Percentiles rank a stretch among this genome's conserved stretches.
Conservation (phyloP, 208 protist genomes). For the Leishmania guyanensis region DNA sequence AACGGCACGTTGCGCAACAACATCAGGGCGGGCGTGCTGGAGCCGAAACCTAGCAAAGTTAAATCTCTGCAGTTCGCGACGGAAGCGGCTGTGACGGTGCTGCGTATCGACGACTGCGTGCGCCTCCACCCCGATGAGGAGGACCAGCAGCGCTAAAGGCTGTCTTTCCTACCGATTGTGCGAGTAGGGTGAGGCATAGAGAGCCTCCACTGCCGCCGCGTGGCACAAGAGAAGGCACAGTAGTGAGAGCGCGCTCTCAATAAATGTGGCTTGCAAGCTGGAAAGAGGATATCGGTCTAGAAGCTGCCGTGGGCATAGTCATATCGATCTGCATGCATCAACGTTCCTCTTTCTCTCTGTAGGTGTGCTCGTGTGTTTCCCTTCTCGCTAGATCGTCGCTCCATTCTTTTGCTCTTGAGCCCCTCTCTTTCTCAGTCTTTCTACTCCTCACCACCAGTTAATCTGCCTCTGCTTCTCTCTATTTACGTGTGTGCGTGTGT, state of each 20-base stretch:
- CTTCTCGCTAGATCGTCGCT: not conserved
- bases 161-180: not conserved
- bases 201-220: not conserved
- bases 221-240: not conserved
- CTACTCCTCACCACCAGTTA: not conserved
- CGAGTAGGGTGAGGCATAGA: not conserved
- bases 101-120: constrained; percentile 99
- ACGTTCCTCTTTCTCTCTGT: not conserved
- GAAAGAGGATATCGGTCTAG: not conserved
- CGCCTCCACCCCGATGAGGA: constrained; percentile 94
- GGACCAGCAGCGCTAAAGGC: constrained; percentile 27
- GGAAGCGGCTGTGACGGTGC: constrained; percentile 99
- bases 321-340: not conserved
- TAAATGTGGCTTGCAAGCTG: not conserved
- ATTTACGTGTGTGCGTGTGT: too few relatives aligned
- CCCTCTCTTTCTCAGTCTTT: not conserved
- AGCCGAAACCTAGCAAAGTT: constrained; percentile 99
- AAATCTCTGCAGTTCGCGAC: constrained; percentile 99
- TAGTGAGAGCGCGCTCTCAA: not conserved
- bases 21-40: constrained; percentile 97
- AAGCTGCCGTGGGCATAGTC: not conserved
- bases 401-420: not conserved
- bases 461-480: not conserved
- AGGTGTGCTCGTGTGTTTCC: not conserved
- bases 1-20: constrained; percentile 97